A percentile compares a stretch with the other conserved stretches of the same genome.
Conservation (phyloP, 1,139 yeast species). For the Taphrina communis region DNA sequence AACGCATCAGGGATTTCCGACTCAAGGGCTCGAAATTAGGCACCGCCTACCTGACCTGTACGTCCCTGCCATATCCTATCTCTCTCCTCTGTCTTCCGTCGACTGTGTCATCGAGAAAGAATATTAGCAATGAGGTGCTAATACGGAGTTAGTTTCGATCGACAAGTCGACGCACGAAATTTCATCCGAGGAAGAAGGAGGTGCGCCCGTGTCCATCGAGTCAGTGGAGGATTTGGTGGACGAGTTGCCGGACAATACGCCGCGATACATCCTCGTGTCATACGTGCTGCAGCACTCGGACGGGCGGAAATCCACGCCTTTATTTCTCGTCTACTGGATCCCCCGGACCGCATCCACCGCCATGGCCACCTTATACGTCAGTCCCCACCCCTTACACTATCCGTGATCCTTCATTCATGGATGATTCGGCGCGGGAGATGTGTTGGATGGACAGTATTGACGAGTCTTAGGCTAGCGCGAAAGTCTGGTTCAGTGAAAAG, state of each 20-base stretch:
- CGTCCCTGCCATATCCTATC: neutral
- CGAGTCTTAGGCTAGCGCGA: conserved; percentile 36
- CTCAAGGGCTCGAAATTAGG: conserved; percentile 13
- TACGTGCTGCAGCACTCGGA: conserved; percentile 61
- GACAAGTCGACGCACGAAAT: conserved; percentile 36
- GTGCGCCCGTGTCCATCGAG: conserved; percentile 50
- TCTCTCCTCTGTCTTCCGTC: too few relatives aligned
- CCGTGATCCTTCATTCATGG: neutral
- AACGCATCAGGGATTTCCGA: conserved; percentile 30
- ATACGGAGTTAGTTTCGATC: conserved; percentile 18
- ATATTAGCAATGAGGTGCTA: neutral
- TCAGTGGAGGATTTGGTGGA: conserved; percentile 68
- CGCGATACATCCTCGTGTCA: conserved; percentile 77
- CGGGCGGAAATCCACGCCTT: conserved; percentile 74
- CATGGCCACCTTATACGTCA: conserved; percentile 64
- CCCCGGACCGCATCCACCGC: conserved; percentile 84
- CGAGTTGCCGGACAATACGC: conserved; percentile 80
- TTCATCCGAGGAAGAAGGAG: conserved; percentile 1
- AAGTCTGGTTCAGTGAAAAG: conserved; percentile 42
- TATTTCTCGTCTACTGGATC: conserved; percentile 80
- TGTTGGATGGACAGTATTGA: neutral
- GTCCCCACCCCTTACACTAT: neutral
- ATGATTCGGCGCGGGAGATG: too few relatives aligned
- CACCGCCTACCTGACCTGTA: conserved; percentile 27
- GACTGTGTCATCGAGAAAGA: too few relatives aligned